A percentile compares a stretch with the other conserved stretches of the same genome.
Conservation (phyloP, 2,329 filamentous ascomycete genomes). For the Leptographium radiaticola region DNA sequence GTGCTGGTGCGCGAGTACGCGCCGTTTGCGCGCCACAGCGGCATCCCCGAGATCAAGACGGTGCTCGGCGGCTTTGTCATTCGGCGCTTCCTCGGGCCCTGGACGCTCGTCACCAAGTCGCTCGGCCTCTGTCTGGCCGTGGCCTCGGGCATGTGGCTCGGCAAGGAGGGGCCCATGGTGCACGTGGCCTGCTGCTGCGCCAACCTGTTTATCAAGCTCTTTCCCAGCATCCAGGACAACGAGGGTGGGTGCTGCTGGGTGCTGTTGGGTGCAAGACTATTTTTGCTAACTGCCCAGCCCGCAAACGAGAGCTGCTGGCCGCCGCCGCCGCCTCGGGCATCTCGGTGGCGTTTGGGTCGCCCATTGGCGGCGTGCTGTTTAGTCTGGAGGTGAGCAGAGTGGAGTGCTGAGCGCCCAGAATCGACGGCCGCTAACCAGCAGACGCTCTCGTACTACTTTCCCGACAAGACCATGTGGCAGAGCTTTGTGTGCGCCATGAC, state of each 20-base stretch:
- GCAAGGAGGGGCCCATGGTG: conserved; percentile 89
- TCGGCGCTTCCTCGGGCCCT: conserved; percentile 67
- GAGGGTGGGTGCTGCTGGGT: conserved; percentile 44
- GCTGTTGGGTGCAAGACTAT: not conserved
- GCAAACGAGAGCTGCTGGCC: conserved; percentile 85
- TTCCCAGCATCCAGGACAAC: conserved; percentile 67
- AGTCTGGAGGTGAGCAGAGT: conserved; percentile 59
- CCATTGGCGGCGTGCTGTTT: conserved; percentile 89
- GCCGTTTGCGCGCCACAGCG: conserved; percentile 81
- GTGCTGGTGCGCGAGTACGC: conserved; percentile 74
- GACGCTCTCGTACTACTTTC: conserved; percentile 94
- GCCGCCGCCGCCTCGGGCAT: conserved; percentile 87
- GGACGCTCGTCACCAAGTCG: conserved; percentile 84
- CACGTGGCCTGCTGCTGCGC: conserved; percentile 96
- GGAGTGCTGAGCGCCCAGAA: not conserved
- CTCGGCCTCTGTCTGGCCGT: conserved; percentile 83
- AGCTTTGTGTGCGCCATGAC: conserved; percentile 99
- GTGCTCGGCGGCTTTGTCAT: conserved; percentile 91
- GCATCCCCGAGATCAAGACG: conserved; percentile 96
- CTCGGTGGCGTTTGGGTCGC: conserved; percentile 85
- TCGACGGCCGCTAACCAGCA: conserved; percentile 17
- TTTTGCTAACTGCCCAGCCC: conserved; percentile 37
- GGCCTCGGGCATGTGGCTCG: conserved; percentile 88
- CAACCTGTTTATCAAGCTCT: conserved; percentile 85
- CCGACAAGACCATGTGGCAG: conserved; percentile 99